phyloP scores from a whole-genome alignment of 371 early-diverging fungal species.

The Batkoa obscura region DNA sequence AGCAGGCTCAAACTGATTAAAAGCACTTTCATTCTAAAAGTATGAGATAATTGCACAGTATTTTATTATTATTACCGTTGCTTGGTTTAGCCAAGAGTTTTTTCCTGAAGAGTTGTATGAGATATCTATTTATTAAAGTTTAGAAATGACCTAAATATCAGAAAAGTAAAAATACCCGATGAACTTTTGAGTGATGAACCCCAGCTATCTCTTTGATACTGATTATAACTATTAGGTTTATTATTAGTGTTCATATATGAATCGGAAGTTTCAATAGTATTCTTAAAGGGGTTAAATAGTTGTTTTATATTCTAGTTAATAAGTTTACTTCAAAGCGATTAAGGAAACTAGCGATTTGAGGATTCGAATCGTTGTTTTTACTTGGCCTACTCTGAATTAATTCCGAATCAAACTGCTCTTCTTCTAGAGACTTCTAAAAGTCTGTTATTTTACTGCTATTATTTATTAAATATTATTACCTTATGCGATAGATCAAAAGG shows the following conservation, averaged over 20 bases:
- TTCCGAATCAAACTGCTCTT: background rate
- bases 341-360: background rate
- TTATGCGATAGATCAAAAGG: too few relatives aligned
- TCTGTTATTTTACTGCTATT: too few relatives aligned
- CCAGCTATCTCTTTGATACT: background rate
- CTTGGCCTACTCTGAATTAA: background rate
- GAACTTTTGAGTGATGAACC: background rate
- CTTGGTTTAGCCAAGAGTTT: too few relatives aligned
- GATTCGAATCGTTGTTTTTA: background rate
- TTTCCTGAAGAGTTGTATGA: too few relatives aligned
- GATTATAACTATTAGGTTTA: background rate
- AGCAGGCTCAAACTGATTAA: background rate
- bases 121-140: too few relatives aligned
- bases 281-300: background rate
- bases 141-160: too few relatives aligned
- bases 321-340: conserved; percentile 2
- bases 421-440: background rate
- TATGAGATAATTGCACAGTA: too few relatives aligned
- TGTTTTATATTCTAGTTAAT: background rate
- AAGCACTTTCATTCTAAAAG: too few relatives aligned
- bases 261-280: background rate
- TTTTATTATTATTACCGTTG: too few relatives aligned
- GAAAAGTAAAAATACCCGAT: background rate
- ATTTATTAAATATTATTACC: too few relatives aligned
- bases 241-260: background rate